Percentiles rank a stretch among this genome's conserved stretches.
Conservation (phyloP, 257 asterid genomes). For the Mitragyna speciosa region DNA sequence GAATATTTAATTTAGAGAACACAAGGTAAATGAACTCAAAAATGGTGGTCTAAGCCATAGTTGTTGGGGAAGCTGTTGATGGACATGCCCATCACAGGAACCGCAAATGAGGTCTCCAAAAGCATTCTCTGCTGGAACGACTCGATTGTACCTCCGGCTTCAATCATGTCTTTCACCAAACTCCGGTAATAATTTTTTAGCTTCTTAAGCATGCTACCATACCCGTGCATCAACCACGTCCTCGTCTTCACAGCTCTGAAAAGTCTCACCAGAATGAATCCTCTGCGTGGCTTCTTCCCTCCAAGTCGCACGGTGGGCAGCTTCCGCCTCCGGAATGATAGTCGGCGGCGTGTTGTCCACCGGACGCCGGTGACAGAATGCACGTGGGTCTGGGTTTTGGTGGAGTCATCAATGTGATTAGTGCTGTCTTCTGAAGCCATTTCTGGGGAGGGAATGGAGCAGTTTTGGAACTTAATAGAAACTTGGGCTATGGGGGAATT, state of each 20-base stretch:
- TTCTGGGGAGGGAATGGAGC: neutral
- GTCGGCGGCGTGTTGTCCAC: slow-evolving; percentile 45
- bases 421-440: slow-evolving; percentile 5
- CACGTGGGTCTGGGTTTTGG: neutral
- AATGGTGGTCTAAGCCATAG: neutral
- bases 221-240: slow-evolving; percentile 40
- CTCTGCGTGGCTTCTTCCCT: slow-evolving; percentile 43
- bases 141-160: slow-evolving; percentile 44
- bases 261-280: slow-evolving; percentile 42
- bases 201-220: slow-evolving; percentile 41
- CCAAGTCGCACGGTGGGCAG: slow-evolving; percentile 63
- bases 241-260: slow-evolving; percentile 47
- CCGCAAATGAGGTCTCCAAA: slow-evolving; percentile 64
- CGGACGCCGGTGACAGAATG: slow-evolving; percentile 24
- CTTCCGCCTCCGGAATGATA: slow-evolving; percentile 31
- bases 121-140: slow-evolving; percentile 58
- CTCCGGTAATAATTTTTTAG: slow-evolving; percentile 44
- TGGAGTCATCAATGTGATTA: neutral
- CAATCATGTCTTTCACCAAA: slow-evolving; percentile 41
- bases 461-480: neutral
- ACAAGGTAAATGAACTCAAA: neutral
- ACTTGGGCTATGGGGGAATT: neutral
- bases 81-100: slow-evolving; percentile 73
- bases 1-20: neutral
- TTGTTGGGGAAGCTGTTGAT: slow-evolving; percentile 32